Percentiles rank a stretch among this genome's conserved stretches.
These are phyloP conservation scores for Pezicula radicicola DNA, from an alignment of 2,329 filamentous ascomycete species.

Conservation along the genomic window DNA sequence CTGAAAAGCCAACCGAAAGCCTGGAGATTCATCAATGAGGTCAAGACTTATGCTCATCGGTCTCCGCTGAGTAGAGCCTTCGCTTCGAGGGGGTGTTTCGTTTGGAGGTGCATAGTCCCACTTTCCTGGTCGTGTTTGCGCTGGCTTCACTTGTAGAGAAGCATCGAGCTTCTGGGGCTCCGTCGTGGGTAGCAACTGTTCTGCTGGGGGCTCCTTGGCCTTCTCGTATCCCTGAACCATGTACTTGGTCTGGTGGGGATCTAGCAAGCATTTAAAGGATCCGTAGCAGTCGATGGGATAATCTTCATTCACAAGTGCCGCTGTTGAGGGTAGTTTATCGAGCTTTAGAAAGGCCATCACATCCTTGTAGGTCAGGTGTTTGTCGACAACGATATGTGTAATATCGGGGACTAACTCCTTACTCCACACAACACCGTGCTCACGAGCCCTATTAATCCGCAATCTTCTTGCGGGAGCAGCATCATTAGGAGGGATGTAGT, in stretches of 20 bases:
- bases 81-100: conserved; percentile 34
- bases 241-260: conserved; percentile 58
- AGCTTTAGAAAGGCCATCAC: conserved; percentile 53
- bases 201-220: not conserved
- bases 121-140: conserved; percentile 33
- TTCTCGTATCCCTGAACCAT: conserved; percentile 32
- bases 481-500: conserved; percentile 81
- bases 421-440: conserved; percentile 74
- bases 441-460: conserved; percentile 71
- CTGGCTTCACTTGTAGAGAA: conserved; percentile 47
- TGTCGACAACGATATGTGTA: conserved; percentile 81
- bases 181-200: not conserved
- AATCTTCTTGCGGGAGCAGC: conserved; percentile 62
- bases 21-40: not conserved
- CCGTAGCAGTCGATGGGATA: conserved; percentile 63
- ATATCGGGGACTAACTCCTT: conserved; percentile 51
- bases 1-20: conserved; percentile 2
- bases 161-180: conserved; percentile 5
- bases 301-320: conserved; percentile 62
- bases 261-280: conserved; percentile 56
- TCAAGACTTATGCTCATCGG: not conserved
- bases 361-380: conserved; percentile 59
- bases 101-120: conserved; percentile 36
- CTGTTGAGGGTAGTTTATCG: conserved; percentile 28
- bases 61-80: conserved; percentile 25